Conservation (phyloP, 2,329 filamentous ascomycete genomes). For the Verticillium tricorpus region DNA sequence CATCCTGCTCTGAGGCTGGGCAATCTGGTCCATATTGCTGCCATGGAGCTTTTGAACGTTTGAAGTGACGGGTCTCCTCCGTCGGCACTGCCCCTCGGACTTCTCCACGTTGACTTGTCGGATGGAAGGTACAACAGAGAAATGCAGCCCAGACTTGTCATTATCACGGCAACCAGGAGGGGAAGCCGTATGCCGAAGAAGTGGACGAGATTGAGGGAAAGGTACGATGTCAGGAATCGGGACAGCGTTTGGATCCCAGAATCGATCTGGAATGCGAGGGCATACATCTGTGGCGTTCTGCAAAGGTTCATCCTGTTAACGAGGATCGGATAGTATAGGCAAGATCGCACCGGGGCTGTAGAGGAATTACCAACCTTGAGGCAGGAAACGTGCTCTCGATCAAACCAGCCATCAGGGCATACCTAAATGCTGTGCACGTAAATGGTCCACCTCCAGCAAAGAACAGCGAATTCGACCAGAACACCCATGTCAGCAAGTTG, state of each 20-base stretch:
- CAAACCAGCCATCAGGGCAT: background rate
- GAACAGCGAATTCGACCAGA: background rate
- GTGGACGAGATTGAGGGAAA: background rate
- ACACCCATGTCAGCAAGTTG: background rate
- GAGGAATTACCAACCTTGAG: background rate
- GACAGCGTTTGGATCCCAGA: background rate
- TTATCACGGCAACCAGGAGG: background rate
- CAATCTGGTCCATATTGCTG: background rate
- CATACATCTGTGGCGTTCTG: background rate
- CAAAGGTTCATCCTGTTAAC: background rate
- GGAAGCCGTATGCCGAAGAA: background rate
- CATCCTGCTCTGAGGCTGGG: background rate
- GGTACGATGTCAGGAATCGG: background rate
- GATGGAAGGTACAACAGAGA: background rate
- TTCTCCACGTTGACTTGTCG: background rate
- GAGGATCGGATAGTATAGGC: background rate
- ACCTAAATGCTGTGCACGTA: background rate
- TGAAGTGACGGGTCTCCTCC: background rate
- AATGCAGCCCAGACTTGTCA: background rate
- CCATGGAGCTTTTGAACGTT: background rate
- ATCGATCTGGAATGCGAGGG: background rate
- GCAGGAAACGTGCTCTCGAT: background rate
- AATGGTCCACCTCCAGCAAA: background rate
- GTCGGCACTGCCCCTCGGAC: background rate
- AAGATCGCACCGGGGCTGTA: background rate